Evolutionary conservation across 228 moss, liverwort and hornwort species (phyloP).

Genomic region (Sphagnum fallax): DNA sequence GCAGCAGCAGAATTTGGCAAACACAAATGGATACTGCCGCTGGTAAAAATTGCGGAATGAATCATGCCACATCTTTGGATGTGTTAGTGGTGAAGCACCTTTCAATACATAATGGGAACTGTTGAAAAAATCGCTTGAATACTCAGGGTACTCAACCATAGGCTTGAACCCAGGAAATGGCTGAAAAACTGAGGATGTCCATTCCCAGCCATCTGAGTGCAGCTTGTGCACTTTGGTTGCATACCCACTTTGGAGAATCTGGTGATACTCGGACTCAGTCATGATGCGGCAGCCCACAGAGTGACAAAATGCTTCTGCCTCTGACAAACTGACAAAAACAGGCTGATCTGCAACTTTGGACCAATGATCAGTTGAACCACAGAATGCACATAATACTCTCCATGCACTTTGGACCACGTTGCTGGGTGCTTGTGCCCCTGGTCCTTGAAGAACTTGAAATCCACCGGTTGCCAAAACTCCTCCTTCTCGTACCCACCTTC

Average conservation of each 20-base stretch:
- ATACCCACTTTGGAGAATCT: conserved; percentile 19
- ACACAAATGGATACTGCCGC: conserved; percentile 25
- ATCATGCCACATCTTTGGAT: conserved; percentile 24
- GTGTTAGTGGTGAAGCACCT: conserved; percentile 30
- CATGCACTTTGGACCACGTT: conserved; percentile 23
- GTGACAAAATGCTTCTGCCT: conserved; percentile 32
- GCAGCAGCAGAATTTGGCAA: conserved; percentile 39
- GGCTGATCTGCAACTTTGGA: conserved; percentile 22
- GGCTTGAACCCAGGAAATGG: conserved; percentile 34
- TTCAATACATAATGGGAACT: conserved; percentile 28
- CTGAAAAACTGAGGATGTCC: conserved; percentile 28
- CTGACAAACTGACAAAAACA: conserved; percentile 36
- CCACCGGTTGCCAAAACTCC: conserved; percentile 22
- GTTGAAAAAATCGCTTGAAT: conserved; percentile 31
- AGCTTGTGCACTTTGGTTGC: conserved; percentile 12
- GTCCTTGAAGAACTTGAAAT: conserved; percentile 18
- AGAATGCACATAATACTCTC: conserved; percentile 27
- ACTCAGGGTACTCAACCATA: conserved; percentile 37
- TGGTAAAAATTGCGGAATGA: conserved; percentile 35
- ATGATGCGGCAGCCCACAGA: conserved; percentile 29
- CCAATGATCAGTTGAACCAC: conserved; percentile 29
- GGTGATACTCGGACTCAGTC: conserved; percentile 32
- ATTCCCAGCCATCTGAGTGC: conserved; percentile 29
- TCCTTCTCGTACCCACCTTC: conserved; percentile 28
- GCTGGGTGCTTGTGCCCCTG: conserved; percentile 25